Percentiles rank a stretch among this genome's conserved stretches.
Conservation (phyloP, 306 rosid species). For the Gillenia trifoliata region DNA sequence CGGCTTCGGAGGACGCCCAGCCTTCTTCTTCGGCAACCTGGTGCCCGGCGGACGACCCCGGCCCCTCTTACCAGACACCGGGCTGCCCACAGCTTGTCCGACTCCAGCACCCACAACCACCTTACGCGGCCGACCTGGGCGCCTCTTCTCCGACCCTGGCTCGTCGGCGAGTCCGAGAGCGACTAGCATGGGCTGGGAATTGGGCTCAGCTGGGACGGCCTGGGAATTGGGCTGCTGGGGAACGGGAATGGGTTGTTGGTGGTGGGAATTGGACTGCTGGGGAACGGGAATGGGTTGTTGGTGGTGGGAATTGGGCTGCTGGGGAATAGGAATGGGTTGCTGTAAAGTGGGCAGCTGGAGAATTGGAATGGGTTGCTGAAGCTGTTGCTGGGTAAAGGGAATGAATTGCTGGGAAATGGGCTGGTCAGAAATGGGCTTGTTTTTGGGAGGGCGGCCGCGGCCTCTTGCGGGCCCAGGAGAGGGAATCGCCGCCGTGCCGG, state of each 20-base stretch:
- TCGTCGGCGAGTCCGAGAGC: slow-evolving; percentile 68
- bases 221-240: slow-evolving; percentile 13
- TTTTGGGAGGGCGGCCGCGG: slow-evolving; percentile 66
- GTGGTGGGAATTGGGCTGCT: not conserved
- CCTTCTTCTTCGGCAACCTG: slow-evolving; percentile 25
- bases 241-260: slow-evolving; percentile 7
- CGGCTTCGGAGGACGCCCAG: slow-evolving; percentile 55
- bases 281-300: not conserved
- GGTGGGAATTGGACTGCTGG: not conserved
- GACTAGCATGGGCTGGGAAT: slow-evolving; percentile 56
- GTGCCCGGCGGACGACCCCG: slow-evolving; percentile 68
- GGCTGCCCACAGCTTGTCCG: slow-evolving; percentile 4
- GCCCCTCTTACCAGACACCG: slow-evolving; percentile 22
- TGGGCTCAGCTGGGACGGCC: slow-evolving; percentile 10
- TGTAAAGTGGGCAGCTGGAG: not conserved
- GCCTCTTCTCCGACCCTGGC: slow-evolving; percentile 24
- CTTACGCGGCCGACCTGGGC: slow-evolving; percentile 61
- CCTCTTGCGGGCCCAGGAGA: slow-evolving; percentile 15
- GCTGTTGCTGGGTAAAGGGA: not conserved
- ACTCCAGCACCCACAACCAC: not conserved
- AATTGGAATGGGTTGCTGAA: not conserved
- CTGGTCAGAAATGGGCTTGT: slow-evolving; percentile 12
- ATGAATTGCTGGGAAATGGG: not conserved
- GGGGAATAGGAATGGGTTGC: slow-evolving; percentile 11
- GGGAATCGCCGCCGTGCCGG: not conserved